Evolutionary conservation across 2,329 filamentous ascomycete species (phyloP).

Genomic region (Conoideocrella luteorostrata): DNA sequence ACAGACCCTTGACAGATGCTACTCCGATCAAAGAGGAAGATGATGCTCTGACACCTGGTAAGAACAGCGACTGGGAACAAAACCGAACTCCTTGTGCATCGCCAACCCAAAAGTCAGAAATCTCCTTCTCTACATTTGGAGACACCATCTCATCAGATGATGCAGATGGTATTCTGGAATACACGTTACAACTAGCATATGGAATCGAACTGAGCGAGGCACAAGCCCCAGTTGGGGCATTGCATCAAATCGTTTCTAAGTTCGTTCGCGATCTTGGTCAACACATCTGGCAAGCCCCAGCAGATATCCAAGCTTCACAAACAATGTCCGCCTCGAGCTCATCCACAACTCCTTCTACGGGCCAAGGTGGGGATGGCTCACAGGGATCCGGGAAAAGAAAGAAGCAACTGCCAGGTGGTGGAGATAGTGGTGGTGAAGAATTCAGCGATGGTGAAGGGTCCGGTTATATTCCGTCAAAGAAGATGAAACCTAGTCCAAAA

Average conservation of each 20-base stretch:
- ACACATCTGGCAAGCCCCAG: slow-evolving; percentile 24
- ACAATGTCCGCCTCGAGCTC: slow-evolving; percentile 25
- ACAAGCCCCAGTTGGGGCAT: slow-evolving; percentile 19
- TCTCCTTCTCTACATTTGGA: slow-evolving; percentile 16
- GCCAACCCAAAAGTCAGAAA: slow-evolving; percentile 13
- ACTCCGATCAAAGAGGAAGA: slow-evolving; percentile 11
- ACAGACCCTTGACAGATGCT: slow-evolving; percentile 6
- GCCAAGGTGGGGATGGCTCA: slow-evolving; percentile 14
- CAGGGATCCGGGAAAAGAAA: slow-evolving; percentile 28
- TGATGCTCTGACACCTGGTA: slow-evolving; percentile 6
- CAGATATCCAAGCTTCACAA: slow-evolving; percentile 23
- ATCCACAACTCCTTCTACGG: slow-evolving; percentile 23
- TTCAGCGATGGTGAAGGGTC: slow-evolving; percentile 28
- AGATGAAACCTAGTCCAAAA: slow-evolving; percentile 22
- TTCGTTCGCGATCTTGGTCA: slow-evolving; percentile 28
- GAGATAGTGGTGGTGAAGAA: slow-evolving; percentile 28
- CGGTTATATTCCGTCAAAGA: slow-evolving; percentile 22
- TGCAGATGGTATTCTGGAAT: slow-evolving; percentile 27
- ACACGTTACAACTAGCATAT: slow-evolving; percentile 30
- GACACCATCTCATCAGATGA: slow-evolving; percentile 28
- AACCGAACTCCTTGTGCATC: slow-evolving; percentile 5
- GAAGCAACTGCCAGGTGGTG: slow-evolving; percentile 21
- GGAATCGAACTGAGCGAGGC: slow-evolving; percentile 30
- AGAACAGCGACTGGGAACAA: slow-evolving; percentile 11
- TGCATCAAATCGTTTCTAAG: slow-evolving; percentile 24